Evolutionary conservation across 306 rosid genomes (phyloP).

Genomic region (Chamaecrista fasciculata): DNA sequence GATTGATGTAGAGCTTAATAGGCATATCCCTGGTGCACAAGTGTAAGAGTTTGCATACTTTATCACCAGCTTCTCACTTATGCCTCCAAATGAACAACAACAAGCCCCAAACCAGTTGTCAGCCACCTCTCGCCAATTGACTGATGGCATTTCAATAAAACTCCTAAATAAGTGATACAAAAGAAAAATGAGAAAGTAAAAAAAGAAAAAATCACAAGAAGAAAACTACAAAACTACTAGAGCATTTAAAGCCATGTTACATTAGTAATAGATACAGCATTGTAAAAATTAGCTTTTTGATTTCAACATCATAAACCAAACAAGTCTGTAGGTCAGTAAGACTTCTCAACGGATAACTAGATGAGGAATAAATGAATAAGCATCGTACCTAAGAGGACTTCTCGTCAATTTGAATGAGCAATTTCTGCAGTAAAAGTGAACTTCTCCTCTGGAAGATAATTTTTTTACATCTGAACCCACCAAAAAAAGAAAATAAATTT

Average conservation of each 20-base stretch:
- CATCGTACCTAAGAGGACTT: constrained; percentile 57
- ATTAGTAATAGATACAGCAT: not conserved
- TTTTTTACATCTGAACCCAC: constrained; percentile 51
- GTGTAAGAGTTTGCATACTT: constrained; percentile 59
- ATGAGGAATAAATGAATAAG: not conserved
- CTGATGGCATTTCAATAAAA: constrained; percentile 93
- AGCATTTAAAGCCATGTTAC: not conserved
- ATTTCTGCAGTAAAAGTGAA: constrained; percentile 65
- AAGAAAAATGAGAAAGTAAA: constrained; percentile 16
- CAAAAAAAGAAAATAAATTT: not conserved
- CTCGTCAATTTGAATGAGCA: constrained; percentile 64
- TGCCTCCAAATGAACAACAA: constrained; percentile 91
- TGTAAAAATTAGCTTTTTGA: not conserved
- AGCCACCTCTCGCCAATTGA: constrained; percentile 91
- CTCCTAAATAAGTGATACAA: constrained; percentile 39
- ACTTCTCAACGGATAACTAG: not conserved
- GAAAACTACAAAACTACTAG: not conserved
- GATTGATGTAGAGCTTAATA: constrained; percentile 56
- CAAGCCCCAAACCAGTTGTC: constrained; percentile 94
- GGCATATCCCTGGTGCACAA: constrained; percentile 61
- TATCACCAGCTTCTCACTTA: constrained; percentile 85
- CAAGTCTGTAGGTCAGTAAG: not conserved
- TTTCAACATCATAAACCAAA: not conserved
- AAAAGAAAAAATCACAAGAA: constrained; percentile 10
- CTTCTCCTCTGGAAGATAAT: constrained; percentile 53